A percentile compares a stretch with the other conserved stretches of the same genome.
phyloP scores from a whole-genome alignment of 768 basidiomycete species.

The Boletus bicolor region DNA sequence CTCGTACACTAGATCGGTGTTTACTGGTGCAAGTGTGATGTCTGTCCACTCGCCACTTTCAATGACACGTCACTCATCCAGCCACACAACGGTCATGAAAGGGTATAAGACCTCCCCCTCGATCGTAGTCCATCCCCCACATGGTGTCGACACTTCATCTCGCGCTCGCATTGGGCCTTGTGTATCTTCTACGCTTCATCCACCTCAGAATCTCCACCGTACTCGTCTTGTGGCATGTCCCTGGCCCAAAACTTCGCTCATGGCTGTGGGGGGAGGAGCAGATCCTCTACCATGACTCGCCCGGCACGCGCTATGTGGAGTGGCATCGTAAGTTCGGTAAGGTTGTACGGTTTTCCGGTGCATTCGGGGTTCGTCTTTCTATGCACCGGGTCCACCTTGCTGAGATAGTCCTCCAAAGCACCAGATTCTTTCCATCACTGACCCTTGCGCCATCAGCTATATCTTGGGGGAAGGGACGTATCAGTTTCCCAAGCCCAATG shows the following conservation, averaged over 20 bases:
- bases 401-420: slow-evolving; percentile 37
- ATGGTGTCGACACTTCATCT: slow-evolving; percentile 14
- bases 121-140: neutral
- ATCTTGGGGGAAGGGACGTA: slow-evolving; percentile 56
- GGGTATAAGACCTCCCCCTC: slow-evolving; percentile 2
- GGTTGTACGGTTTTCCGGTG: slow-evolving; percentile 53
- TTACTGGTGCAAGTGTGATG: slow-evolving; percentile 2
- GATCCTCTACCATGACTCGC: slow-evolving; percentile 47
- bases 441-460: slow-evolving; percentile 49
- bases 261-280: slow-evolving; percentile 63
- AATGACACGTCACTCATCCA: slow-evolving; percentile 18
- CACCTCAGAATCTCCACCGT: slow-evolving; percentile 34
- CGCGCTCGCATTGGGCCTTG: slow-evolving; percentile 20
- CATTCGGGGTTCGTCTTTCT: slow-evolving; percentile 45
- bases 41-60: slow-evolving; percentile 4
- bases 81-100: neutral
- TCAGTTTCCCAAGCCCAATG: slow-evolving; percentile 58
- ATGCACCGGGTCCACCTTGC: slow-evolving; percentile 5
- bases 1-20: slow-evolving; percentile 1
- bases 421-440: slow-evolving; percentile 55
- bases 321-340: slow-evolving; percentile 57
- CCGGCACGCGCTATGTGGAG: slow-evolving; percentile 48
- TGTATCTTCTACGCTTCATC: slow-evolving; percentile 33
- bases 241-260: slow-evolving; percentile 49
- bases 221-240: slow-evolving; percentile 41